phyloP scores from a whole-genome alignment of 805 yeast genomes.

The Wilhelminamyces savonicus region DNA sequence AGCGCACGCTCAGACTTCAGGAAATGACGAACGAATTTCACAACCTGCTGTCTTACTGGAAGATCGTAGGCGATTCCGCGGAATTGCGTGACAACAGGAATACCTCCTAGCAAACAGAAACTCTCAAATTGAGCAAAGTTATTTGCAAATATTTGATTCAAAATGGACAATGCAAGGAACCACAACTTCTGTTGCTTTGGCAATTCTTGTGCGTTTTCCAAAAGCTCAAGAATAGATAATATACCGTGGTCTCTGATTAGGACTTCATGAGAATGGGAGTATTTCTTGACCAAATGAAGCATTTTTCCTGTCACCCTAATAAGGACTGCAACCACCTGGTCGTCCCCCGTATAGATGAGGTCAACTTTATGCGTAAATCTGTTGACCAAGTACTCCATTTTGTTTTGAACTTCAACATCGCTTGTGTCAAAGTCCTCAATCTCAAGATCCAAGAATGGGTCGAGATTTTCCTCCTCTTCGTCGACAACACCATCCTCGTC shows the following conservation, averaged over 20 bases:
- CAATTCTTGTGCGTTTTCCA: slow-evolving; percentile 26
- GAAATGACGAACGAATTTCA: slow-evolving; percentile 26
- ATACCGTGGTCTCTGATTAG: slow-evolving; percentile 39
- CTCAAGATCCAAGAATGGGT: slow-evolving; percentile 34
- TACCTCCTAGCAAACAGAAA: slow-evolving; percentile 38
- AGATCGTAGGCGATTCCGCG: slow-evolving; percentile 22
- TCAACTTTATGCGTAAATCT: slow-evolving; percentile 29
- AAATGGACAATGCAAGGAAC: slow-evolving; percentile 28
- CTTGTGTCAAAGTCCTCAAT: slow-evolving; percentile 34
- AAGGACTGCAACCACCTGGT: slow-evolving; percentile 22
- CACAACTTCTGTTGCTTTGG: slow-evolving; percentile 28
- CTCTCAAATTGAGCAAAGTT: slow-evolving; percentile 30
- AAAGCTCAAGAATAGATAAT: slow-evolving; percentile 30
- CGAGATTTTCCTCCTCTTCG: slow-evolving; percentile 19
- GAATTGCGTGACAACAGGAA: slow-evolving; percentile 35
- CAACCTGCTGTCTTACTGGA: slow-evolving; percentile 31
- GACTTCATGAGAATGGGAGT: slow-evolving; percentile 32
- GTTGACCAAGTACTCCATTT: slow-evolving; percentile 30
- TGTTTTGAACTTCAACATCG: slow-evolving; percentile 34
- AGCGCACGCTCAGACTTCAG: slow-evolving; percentile 28
- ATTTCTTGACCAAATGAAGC: slow-evolving; percentile 31
- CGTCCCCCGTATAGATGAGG: slow-evolving; percentile 21
- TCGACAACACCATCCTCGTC: slow-evolving; percentile 1
- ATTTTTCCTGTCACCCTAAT: slow-evolving; percentile 32
- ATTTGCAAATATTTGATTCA: slow-evolving; percentile 27